Conservation (phyloP, 2,329 filamentous ascomycete genomes). For the Fusarium annulatum region DNA sequence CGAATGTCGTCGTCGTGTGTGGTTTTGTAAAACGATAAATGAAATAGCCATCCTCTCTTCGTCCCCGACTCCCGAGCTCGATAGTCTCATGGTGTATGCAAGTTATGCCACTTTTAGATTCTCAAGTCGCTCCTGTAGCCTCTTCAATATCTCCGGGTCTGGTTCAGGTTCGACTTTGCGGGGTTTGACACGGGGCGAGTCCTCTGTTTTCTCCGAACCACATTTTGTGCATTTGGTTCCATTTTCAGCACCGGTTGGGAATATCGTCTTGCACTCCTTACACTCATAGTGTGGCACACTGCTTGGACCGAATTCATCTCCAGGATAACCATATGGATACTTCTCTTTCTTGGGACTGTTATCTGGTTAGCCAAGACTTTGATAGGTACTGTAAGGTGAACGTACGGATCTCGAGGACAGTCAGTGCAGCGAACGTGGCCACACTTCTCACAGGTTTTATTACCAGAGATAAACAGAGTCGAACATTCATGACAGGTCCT, state of each 20-base stretch:
- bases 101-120: slow-evolving; percentile 52
- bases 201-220: slow-evolving; percentile 67
- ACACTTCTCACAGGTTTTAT: slow-evolving; percentile 75
- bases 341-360: slow-evolving; percentile 73
- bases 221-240: slow-evolving; percentile 69
- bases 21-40: slow-evolving; percentile 18
- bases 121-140: slow-evolving; percentile 66
- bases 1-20: slow-evolving; percentile 27
- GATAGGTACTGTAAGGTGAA: slow-evolving; percentile 43
- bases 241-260: slow-evolving; percentile 61
- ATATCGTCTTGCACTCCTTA: slow-evolving; percentile 70
- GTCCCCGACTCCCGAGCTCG: slow-evolving; percentile 22
- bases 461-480: slow-evolving; percentile 67
- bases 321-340: slow-evolving; percentile 76
- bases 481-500: slow-evolving; percentile 82
- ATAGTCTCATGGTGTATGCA: background rate
- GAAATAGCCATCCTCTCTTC: slow-evolving; percentile 41
- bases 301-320: slow-evolving; percentile 67
- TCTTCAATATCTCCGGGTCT: slow-evolving; percentile 69
- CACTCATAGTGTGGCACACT: slow-evolving; percentile 68
- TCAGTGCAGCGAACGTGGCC: slow-evolving; percentile 80
- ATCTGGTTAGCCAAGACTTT: slow-evolving; percentile 13
- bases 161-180: slow-evolving; percentile 70
- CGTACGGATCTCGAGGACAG: slow-evolving; percentile 84
- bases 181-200: slow-evolving; percentile 68